Evolutionary conservation across 73 alveolate species (phyloP).

Genomic region (Uronychia binucleata): DNA sequence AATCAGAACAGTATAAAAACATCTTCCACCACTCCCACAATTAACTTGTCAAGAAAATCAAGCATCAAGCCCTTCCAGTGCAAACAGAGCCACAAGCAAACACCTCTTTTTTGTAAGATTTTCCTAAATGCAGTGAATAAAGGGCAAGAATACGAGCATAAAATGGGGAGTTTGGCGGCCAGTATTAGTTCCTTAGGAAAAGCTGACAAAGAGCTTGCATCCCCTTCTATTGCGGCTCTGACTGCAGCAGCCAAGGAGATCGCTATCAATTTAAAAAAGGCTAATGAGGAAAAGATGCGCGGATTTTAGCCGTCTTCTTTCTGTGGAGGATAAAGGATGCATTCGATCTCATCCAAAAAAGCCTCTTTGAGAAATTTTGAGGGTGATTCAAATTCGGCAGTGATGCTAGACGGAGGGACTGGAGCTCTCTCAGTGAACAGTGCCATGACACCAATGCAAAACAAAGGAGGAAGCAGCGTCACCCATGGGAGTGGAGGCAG

Average conservation of each 20-base stretch:
- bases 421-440: background rate
- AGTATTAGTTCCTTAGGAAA: background rate
- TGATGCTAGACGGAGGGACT: background rate
- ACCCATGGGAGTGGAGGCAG: background rate
- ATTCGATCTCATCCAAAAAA: background rate
- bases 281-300: background rate
- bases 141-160: too few species aligned
- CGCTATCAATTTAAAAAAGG: background rate
- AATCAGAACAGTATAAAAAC: background rate
- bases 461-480: background rate
- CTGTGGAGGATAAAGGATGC: background rate
- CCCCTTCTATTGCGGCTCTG: background rate
- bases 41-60: background rate
- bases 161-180: background rate
- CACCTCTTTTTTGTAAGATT: too few species aligned
- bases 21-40: background rate
- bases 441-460: background rate
- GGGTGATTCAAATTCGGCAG: background rate
- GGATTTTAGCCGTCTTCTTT: background rate
- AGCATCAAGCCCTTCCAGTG: background rate
- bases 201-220: background rate
- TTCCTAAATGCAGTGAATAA: too few species aligned
- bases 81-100: too few species aligned
- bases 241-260: background rate
- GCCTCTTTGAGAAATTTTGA: background rate